These are phyloP conservation scores for Quercus tomentella DNA, from an alignment of 331 rosid species.

Conservation along the genomic window DNA sequence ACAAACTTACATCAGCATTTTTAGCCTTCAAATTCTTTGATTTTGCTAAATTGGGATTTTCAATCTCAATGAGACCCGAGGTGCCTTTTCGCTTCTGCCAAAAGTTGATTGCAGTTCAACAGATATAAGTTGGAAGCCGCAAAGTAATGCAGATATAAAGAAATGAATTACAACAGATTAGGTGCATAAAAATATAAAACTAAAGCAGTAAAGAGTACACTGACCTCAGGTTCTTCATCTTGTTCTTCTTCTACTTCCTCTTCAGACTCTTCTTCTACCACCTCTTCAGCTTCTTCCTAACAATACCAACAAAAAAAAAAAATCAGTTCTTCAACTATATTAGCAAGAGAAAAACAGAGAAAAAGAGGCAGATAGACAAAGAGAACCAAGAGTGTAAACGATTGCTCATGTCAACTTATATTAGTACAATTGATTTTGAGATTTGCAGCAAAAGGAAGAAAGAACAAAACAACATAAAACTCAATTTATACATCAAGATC, in stretches of 20 bases:
- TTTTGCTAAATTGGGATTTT: slow-evolving; percentile 66
- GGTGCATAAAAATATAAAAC: not conserved
- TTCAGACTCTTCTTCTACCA: slow-evolving; percentile 37
- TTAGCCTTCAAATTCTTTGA: slow-evolving; percentile 47
- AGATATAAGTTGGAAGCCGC: not conserved
- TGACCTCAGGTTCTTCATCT: slow-evolving; percentile 52
- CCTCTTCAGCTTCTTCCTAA: slow-evolving; percentile 42
- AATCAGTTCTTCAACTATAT: not conserved
- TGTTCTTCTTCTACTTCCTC: slow-evolving; percentile 28
- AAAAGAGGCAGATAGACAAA: not conserved
- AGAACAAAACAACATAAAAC: not conserved
- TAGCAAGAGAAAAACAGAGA: not conserved
- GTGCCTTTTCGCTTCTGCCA: slow-evolving; percentile 61
- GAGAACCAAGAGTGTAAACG: not conserved
- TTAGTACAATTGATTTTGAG: not conserved
- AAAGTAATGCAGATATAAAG: not conserved
- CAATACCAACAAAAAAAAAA: not conserved
- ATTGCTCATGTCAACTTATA: not conserved
- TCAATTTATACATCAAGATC: not conserved
- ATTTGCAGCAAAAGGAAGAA: not conserved
- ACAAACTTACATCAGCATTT: slow-evolving; percentile 50
- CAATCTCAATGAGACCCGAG: slow-evolving; percentile 58
- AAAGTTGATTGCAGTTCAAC: not conserved
- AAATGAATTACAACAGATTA: not conserved
- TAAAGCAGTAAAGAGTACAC: slow-evolving; percentile 1